Percentiles rank a stretch among this genome's conserved stretches.
Evolutionary conservation across 2,329 filamentous ascomycete species (phyloP).

Genomic region (Calycina marina): DNA sequence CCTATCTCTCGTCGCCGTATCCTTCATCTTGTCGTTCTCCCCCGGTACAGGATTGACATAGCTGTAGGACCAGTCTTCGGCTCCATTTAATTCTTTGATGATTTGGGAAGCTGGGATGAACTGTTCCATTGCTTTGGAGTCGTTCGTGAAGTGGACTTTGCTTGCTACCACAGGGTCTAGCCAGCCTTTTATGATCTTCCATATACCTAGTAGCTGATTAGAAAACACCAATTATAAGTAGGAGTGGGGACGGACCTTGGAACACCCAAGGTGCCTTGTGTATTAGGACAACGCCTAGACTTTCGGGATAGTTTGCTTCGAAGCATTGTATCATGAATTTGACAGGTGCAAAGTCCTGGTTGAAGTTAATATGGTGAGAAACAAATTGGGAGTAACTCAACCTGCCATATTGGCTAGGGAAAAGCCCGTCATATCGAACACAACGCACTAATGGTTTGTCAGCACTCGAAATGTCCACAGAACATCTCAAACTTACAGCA

Average conservation of each 20-base stretch:
- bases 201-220: constrained; percentile 50
- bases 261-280: constrained; percentile 98
- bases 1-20: constrained; percentile 44
- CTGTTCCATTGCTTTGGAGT: constrained; percentile 58
- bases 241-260: constrained; percentile 44
- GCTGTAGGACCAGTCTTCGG: constrained; percentile 70
- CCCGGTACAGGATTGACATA: constrained; percentile 63
- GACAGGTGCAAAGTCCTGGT: constrained; percentile 76
- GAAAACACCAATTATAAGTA: neutral
- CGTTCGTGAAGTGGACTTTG: constrained; percentile 90
- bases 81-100: constrained; percentile 70
- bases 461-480: neutral
- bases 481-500: constrained; percentile 71
- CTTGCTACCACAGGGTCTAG: constrained; percentile 88
- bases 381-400: constrained; percentile 1
- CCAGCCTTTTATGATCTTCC: constrained; percentile 92
- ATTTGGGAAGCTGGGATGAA: constrained; percentile 62
- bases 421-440: constrained; percentile 95
- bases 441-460: constrained; percentile 56
- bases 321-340: constrained; percentile 99
- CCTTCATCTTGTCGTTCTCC: constrained; percentile 66
- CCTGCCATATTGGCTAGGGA: constrained; percentile 83
- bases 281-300: constrained; percentile 74
- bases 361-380: constrained; percentile 9
- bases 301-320: constrained; percentile 96